Evolutionary conservation across 75 land plant species (phyloP).

Genomic region (Gnetum montanum): DNA sequence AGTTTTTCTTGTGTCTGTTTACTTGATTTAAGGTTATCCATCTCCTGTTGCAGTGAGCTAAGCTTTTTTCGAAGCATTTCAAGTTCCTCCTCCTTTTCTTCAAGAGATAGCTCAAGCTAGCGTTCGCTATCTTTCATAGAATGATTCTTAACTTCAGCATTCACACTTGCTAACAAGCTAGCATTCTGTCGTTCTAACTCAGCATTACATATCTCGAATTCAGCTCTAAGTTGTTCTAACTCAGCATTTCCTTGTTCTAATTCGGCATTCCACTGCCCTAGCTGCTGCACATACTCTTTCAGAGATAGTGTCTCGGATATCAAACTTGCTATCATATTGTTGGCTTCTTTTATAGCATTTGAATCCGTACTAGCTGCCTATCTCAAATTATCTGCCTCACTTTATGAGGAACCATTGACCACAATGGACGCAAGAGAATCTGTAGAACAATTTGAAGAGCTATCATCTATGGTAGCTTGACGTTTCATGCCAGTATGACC

Average conservation of each 20-base stretch:
- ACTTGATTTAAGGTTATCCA: conserved; percentile 24
- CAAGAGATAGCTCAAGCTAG: conserved; percentile 35
- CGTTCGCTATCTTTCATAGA: conserved; percentile 42
- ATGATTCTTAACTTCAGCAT: conserved; percentile 33
- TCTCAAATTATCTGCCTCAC: conserved; percentile 27
- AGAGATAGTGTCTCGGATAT: conserved; percentile 45
- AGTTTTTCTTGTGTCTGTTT: conserved; percentile 18
- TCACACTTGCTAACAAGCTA: conserved; percentile 20
- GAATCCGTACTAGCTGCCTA: conserved; percentile 17
- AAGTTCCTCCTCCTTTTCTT: conserved; percentile 69
- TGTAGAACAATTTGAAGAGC: conserved; percentile 95
- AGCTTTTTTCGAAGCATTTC: conserved; percentile 36
- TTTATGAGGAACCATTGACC: conserved; percentile 33
- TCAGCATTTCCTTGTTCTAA: too few relatives aligned
- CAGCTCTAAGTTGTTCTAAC: too few relatives aligned
- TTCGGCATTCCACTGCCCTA: too few relatives aligned
- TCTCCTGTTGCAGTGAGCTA: conserved; percentile 27
- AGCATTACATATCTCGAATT: too few relatives aligned
- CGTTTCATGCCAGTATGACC: conserved; percentile 37
- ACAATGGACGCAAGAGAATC: conserved; percentile 82
- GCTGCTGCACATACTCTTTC: conserved; percentile 33
- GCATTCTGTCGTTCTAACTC: too few relatives aligned
- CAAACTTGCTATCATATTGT: conserved; percentile 18
- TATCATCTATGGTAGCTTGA: conserved; percentile 70
- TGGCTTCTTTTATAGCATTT: conserved; percentile 21